Conservation (phyloP, 768 basidiomycete species). For the Lentinula detonsa region DNA sequence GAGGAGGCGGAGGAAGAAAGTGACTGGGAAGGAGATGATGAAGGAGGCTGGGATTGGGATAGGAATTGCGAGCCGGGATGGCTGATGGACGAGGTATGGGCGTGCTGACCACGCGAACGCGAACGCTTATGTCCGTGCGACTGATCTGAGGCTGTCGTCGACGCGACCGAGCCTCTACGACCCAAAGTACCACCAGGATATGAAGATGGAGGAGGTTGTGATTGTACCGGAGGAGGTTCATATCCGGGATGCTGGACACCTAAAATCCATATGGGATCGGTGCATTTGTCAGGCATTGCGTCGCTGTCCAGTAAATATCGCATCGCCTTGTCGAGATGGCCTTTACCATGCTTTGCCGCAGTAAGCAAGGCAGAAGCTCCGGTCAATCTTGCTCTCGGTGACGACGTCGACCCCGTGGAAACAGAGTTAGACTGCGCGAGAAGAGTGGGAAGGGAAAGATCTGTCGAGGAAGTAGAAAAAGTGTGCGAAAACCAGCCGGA, state of each 20-base stretch:
- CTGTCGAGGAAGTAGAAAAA: conserved; percentile 64
- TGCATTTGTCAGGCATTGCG: conserved; percentile 74
- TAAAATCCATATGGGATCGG: conserved; percentile 85
- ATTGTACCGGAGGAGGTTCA: conserved; percentile 32
- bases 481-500: conserved; percentile 81
- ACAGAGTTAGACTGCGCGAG: conserved; percentile 28
- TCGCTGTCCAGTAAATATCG: conserved; percentile 90
- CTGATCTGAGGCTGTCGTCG: conserved; percentile 34
- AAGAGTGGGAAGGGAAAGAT: conserved; percentile 60
- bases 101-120: conserved; percentile 12
- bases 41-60: conserved; percentile 18
- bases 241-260: conserved; percentile 80
- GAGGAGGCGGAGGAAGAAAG: conserved; percentile 23
- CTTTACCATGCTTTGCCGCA: conserved; percentile 69
- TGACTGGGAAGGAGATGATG: conserved; percentile 5
- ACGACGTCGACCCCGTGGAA: conserved; percentile 12
- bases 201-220: conserved; percentile 11
- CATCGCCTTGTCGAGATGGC: conserved; percentile 77
- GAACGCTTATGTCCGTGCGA: conserved; percentile 5
- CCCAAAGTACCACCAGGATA: conserved; percentile 8
- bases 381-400: conserved; percentile 23
- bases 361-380: conserved; percentile 45
- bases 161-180: conserved; percentile 31
- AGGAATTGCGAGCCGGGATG: conserved; percentile 18
- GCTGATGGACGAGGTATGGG: conserved; percentile 37